These are phyloP conservation scores for Plasmodium gallinaceum DNA, from an alignment of 169 alveolate genomes.

Conservation along the genomic window DNA sequence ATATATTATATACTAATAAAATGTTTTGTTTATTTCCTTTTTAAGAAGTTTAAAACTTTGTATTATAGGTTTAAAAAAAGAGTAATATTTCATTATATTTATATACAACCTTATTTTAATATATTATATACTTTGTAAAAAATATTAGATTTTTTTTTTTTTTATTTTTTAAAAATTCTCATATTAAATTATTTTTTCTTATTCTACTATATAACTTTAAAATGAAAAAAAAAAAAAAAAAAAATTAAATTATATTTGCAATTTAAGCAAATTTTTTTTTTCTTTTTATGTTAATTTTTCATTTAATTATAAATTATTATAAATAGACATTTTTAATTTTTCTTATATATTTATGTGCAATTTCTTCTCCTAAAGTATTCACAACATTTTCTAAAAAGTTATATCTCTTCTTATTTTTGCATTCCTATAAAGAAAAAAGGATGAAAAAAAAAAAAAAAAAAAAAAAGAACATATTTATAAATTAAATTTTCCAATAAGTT, in stretches of 20 bases:
- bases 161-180: no score
- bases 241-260: not conserved
- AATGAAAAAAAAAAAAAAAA: not conserved
- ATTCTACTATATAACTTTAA: not conserved
- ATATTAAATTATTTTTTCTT: not conserved
- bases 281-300: not conserved
- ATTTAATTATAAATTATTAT: constrained; percentile 4
- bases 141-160: no score
- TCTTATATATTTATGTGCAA: constrained; percentile 88
- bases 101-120: no score
- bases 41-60: constrained; percentile 53
- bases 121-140: no score
- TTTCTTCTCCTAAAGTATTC: constrained; percentile 89
- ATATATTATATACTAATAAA: not conserved
- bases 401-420: constrained; percentile 81
- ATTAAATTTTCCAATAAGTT: not conserved
- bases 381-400: constrained; percentile 88
- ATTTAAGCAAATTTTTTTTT: constrained; percentile 10
- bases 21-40: not conserved
- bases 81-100: not conserved
- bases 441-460: not conserved
- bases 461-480: not conserved
- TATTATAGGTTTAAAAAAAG: constrained; percentile 46
- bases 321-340: constrained; percentile 79
- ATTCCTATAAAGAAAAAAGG: constrained; percentile 70